A percentile compares a stretch with the other conserved stretches of the same genome.
Evolutionary conservation across 306 rosid genomes (phyloP).

Genomic region (Fragaria nilgerrensis): DNA sequence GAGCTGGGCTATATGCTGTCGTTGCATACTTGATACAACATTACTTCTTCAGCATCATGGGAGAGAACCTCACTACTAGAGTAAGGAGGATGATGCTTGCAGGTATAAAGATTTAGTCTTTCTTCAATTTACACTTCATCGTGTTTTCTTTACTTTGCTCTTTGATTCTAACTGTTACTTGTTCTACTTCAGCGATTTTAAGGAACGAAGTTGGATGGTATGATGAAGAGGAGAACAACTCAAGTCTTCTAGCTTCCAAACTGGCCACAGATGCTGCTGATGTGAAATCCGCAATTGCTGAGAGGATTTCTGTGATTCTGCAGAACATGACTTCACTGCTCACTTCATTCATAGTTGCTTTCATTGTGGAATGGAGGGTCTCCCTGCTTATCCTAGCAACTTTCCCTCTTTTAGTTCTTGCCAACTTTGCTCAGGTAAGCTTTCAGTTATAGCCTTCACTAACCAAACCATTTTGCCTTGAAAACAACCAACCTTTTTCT

Average conservation of each 20-base stretch:
- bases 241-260: constrained; percentile 81
- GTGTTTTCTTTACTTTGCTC: not conserved
- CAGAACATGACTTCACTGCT: constrained; percentile 98
- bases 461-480: constrained; percentile 10
- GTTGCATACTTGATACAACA: constrained; percentile 95
- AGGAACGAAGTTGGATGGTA: constrained; percentile 99
- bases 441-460: not conserved
- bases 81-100: constrained; percentile 99
- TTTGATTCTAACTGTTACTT: constrained; percentile 5
- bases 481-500: not conserved
- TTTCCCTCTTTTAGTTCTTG: constrained; percentile 92
- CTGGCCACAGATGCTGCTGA: constrained; percentile 96
- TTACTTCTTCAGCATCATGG: constrained; percentile 97
- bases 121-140: not conserved
- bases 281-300: constrained; percentile 96
- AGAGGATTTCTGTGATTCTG: constrained; percentile 87
- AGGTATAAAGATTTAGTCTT: constrained; percentile 35
- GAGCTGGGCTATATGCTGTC: constrained; percentile 93
- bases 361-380: constrained; percentile 98
- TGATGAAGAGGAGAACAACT: constrained; percentile 98
- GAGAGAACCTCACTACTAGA: constrained; percentile 98
- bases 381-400: constrained; percentile 87
- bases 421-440: constrained; percentile 93
- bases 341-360: constrained; percentile 95
- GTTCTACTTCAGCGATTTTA: constrained; percentile 53